Conservation (phyloP, 2,329 filamentous ascomycete species). For the Rosellinia necatrix region DNA sequence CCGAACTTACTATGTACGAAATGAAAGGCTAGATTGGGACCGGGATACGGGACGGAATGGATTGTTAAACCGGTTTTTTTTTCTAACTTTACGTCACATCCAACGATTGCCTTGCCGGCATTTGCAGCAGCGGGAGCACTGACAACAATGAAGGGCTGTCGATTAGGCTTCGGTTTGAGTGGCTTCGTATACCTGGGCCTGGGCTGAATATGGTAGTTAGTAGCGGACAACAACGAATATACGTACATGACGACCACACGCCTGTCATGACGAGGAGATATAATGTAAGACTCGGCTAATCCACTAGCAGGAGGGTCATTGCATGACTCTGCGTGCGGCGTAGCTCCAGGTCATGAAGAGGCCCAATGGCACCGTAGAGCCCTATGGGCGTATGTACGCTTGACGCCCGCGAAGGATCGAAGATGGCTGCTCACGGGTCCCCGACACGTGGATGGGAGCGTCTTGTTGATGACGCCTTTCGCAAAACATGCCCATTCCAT, state of each 20-base stretch:
- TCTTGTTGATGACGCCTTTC: constrained; percentile 3
- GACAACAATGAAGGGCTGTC: background rate
- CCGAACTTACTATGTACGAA: constrained; percentile 13
- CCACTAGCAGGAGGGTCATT: constrained; percentile 9
- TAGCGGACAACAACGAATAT: no score
- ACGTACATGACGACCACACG: no score
- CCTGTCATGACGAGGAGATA: background rate
- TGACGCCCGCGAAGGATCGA: constrained; percentile 18
- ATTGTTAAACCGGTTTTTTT: constrained; percentile 19
- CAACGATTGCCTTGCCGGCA: constrained; percentile 10
- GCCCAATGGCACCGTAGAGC: constrained; percentile 11
- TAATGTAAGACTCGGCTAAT: no score
- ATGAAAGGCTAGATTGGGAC: constrained; percentile 14
- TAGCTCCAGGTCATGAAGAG: constrained; percentile 6
- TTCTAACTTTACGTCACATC: constrained; percentile 19
- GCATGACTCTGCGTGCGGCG: constrained; percentile 17
- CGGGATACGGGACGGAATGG: constrained; percentile 5
- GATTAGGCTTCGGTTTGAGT: background rate
- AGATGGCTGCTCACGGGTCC: constrained; percentile 23
- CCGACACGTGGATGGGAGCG: constrained; percentile 18
- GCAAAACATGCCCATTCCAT: constrained; percentile 22
- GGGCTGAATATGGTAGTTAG: no score
- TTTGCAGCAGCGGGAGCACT: constrained; percentile 10
- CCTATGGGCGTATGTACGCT: no score
- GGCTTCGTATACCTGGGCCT: constrained; percentile 1